Evolutionary conservation across 768 basidiomycete species (phyloP).

Genomic region (Boletus sp.): DNA sequence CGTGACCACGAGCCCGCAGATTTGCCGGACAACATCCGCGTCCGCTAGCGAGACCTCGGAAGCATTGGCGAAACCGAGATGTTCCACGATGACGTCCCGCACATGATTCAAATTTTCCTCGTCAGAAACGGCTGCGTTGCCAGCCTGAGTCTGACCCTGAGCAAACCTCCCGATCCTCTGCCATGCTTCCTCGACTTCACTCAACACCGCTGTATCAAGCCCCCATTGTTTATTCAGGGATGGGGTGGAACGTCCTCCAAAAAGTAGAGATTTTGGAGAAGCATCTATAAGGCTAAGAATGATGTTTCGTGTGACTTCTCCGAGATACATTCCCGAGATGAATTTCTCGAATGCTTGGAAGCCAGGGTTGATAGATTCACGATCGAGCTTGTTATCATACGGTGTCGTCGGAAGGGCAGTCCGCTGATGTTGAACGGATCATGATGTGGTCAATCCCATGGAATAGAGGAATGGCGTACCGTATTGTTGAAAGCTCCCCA

Average conservation of each 20-base stretch:
- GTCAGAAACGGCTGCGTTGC: neutral
- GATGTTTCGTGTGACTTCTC: constrained; percentile 87
- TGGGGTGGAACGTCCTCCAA: constrained; percentile 72
- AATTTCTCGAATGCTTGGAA: constrained; percentile 97
- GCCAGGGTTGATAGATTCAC: constrained; percentile 89
- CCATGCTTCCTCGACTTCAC: constrained; percentile 79
- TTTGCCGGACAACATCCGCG: constrained; percentile 81
- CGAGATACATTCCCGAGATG: constrained; percentile 98
- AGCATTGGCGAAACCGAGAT: constrained; percentile 53
- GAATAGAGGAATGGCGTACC: constrained; percentile 42
- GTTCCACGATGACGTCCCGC: constrained; percentile 56
- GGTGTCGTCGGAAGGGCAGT: constrained; percentile 81
- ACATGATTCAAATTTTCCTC: constrained; percentile 50
- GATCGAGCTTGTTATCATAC: constrained; percentile 90
- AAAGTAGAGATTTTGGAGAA: constrained; percentile 67
- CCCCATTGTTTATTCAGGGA: constrained; percentile 89
- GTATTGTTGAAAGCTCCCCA: constrained; percentile 98
- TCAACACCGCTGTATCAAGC: constrained; percentile 91
- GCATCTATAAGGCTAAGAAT: constrained; percentile 81
- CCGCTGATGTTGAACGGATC: constrained; percentile 47
- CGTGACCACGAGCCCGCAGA: constrained; percentile 70
- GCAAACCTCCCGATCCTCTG: constrained; percentile 39
- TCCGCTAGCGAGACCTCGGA: constrained; percentile 57
- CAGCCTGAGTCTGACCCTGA: constrained; percentile 25
- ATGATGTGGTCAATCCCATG: neutral